Conservation (phyloP, 805 yeast species). For the Spathaspora gorwiae region DNA sequence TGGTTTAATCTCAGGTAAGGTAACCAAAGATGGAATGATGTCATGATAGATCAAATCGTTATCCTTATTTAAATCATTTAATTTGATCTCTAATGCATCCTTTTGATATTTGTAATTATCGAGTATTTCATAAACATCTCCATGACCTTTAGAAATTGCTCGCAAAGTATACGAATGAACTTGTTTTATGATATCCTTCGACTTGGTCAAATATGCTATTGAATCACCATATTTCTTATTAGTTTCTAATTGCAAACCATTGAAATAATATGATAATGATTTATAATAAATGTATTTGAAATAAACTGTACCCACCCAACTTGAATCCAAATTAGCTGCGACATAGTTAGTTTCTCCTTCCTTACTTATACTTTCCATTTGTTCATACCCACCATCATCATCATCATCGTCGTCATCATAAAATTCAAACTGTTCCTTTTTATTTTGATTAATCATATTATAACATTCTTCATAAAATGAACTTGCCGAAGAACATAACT, state of each 20-base stretch:
- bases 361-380: conserved; percentile 1
- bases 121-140: conserved; percentile 29
- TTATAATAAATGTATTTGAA: conserved; percentile 53
- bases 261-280: conserved; percentile 57
- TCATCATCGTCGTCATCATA: conserved; percentile 19
- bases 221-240: conserved; percentile 69
- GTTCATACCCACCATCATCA: conserved; percentile 5
- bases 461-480: conserved; percentile 50
- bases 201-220: conserved; percentile 55
- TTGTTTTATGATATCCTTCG: conserved; percentile 40
- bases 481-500: conserved; percentile 62
- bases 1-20: conserved; percentile 62
- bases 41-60: conserved; percentile 90
- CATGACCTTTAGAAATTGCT: conserved; percentile 17
- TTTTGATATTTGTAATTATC: conserved; percentile 40
- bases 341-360: conserved; percentile 12
- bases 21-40: conserved; percentile 54
- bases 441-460: conserved; percentile 33
- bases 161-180: conserved; percentile 25
- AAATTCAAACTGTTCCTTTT: conserved; percentile 7
- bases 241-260: conserved; percentile 52
- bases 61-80: conserved; percentile 59
- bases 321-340: conserved; percentile 26
- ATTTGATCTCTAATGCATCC: conserved; percentile 34
- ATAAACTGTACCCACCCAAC: conserved; percentile 50